Percentiles rank a stretch among this genome's conserved stretches.
Conservation (phyloP, 1,284 basidiomycete genomes). For the Coniferiporia weirii region DNA sequence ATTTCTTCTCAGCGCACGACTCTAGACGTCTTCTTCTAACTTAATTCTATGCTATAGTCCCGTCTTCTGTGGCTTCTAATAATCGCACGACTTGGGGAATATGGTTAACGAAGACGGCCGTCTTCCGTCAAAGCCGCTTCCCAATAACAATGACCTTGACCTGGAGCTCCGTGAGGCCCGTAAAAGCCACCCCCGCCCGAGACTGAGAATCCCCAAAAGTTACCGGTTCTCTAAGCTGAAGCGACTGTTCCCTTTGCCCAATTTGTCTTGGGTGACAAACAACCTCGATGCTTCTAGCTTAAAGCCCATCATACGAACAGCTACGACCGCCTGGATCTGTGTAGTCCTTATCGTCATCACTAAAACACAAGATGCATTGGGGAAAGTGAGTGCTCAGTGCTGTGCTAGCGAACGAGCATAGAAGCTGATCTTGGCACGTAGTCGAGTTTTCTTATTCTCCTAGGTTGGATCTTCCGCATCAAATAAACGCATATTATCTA, state of each 20-base stretch:
- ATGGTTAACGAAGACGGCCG: too few species aligned
- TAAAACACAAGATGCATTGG: conserved; percentile 23
- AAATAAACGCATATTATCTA: not conserved
- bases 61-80: too few species aligned
- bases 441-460: conserved; percentile 13
- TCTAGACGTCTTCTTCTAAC: too few species aligned
- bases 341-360: conserved; percentile 26
- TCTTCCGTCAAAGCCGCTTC: not conserved
- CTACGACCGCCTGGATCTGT: conserved; percentile 28
- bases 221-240: conserved; percentile 1
- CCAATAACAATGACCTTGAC: not conserved
- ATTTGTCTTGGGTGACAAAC: conserved; percentile 3
- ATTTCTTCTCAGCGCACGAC: too few species aligned
- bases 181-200: not conserved
- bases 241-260: not conserved
- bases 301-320: conserved; percentile 28
- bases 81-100: too few species aligned
- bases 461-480: not conserved
- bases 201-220: not conserved
- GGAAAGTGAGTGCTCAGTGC: conserved; percentile 16
- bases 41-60: too few species aligned
- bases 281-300: conserved; percentile 7
- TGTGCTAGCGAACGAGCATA: not conserved
- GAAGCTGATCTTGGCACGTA: not conserved
- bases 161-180: not conserved